phyloP scores from a whole-genome alignment of 208 protist genomes.

The Porcisia hertigi region DNA sequence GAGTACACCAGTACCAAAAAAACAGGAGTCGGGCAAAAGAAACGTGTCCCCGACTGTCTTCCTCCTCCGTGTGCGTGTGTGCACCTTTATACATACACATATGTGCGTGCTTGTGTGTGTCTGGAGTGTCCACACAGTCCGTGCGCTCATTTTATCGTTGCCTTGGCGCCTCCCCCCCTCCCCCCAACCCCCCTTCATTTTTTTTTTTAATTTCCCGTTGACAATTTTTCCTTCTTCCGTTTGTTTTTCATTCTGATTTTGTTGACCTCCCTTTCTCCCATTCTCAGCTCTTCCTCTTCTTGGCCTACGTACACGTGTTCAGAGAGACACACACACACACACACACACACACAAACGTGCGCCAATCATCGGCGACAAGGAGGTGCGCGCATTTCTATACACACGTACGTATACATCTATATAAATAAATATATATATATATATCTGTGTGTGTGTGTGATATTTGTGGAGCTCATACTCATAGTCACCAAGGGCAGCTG shows the following conservation, averaged over 20 bases:
- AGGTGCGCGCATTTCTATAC: not conserved
- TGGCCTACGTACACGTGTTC: not conserved
- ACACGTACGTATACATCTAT: not conserved
- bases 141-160: too few relatives aligned
- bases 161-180: too few relatives aligned
- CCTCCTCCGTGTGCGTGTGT: not conserved
- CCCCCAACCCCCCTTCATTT: too few relatives aligned
- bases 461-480: too few relatives aligned
- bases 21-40: too few relatives aligned
- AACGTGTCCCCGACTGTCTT: too few relatives aligned
- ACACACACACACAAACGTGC: not conserved
- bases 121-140: too few relatives aligned
- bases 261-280: not conserved
- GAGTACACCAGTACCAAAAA: not conserved
- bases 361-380: not conserved
- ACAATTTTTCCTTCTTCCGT: not conserved
- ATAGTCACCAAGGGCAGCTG: too few relatives aligned
- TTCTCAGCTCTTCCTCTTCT: not conserved
- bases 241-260: not conserved
- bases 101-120: too few relatives aligned
- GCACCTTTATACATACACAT: not conserved
- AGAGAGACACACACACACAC: slow-evolving; percentile 3
- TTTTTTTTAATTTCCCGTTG: too few relatives aligned
- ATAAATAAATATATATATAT: too few relatives aligned
- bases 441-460: not conserved